phyloP scores from a whole-genome alignment of 139 green algal species.

The Volvox reticuliferus region DNA sequence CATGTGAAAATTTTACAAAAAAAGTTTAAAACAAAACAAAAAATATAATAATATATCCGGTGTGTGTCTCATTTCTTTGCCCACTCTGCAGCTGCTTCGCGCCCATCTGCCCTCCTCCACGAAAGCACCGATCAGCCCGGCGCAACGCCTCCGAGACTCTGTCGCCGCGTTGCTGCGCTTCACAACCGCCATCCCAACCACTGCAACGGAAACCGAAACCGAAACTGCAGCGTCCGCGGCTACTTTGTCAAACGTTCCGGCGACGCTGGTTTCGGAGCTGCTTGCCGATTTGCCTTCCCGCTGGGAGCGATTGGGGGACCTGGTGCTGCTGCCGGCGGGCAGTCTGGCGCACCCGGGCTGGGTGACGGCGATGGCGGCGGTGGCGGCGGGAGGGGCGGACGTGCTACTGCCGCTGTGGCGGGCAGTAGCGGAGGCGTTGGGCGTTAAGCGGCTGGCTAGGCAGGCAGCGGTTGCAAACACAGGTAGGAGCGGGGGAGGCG shows the following conservation, averaged over 20 bases:
- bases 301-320: slow-evolving; percentile 81
- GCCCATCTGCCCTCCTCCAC: background rate
- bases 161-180: background rate
- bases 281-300: slow-evolving; percentile 52
- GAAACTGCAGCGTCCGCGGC: too few species aligned
- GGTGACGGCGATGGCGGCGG: background rate
- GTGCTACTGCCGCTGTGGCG: slow-evolving; percentile 44
- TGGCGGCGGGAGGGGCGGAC: background rate
- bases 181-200: background rate
- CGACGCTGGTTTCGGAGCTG: slow-evolving; percentile 49
- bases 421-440: slow-evolving; percentile 56
- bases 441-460: slow-evolving; percentile 56
- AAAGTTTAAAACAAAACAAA: too few species aligned
- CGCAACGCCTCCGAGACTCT: background rate
- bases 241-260: background rate
- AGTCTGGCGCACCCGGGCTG: slow-evolving; percentile 48
- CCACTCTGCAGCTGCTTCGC: background rate
- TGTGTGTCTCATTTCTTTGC: too few species aligned
- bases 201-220: background rate
- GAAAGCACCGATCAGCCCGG: slow-evolving; percentile 13
- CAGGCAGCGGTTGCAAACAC: slow-evolving; percentile 68
- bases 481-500: slow-evolving; percentile 34
- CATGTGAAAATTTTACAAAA: too few species aligned
- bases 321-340: slow-evolving; percentile 66
- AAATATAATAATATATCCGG: too few species aligned